Evolutionary conservation across 2,329 filamentous ascomycete genomes (phyloP).

Genomic region (Corniculantispora saksenae): DNA sequence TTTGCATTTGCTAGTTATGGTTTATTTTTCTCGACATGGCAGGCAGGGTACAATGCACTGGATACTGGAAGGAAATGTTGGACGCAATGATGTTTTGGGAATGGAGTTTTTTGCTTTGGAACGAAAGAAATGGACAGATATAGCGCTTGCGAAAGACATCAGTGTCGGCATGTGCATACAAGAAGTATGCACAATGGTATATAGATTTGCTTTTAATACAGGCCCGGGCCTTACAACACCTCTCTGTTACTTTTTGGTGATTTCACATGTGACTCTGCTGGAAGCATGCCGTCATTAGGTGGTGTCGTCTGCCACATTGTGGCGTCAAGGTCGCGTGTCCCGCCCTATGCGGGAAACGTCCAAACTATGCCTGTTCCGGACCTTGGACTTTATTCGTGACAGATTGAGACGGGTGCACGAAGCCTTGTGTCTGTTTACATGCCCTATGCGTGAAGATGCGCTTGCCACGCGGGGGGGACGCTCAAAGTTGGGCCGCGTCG

Average conservation of each 20-base stretch:
- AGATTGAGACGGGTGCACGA: background rate
- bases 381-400: background rate
- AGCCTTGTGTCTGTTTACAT: background rate
- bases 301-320: background rate
- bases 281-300: background rate
- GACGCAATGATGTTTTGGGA: background rate
- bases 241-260: background rate
- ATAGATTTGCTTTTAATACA: constrained; percentile 5
- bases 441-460: background rate
- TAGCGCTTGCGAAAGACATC: background rate
- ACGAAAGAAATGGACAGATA: background rate
- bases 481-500: no score
- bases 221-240: background rate
- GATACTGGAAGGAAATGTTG: background rate
- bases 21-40: background rate
- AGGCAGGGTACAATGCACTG: background rate
- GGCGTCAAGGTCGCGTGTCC: constrained; percentile 6
- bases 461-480: background rate
- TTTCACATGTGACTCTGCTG: constrained; percentile 11
- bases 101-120: background rate
- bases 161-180: background rate
- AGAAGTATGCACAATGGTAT: background rate
- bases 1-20: background rate
- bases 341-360: background rate
- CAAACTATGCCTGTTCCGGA: background rate